These are phyloP conservation scores for Scleroderma citrinum DNA, from an alignment of 768 basidiomycete genomes.

Conservation along the genomic window DNA sequence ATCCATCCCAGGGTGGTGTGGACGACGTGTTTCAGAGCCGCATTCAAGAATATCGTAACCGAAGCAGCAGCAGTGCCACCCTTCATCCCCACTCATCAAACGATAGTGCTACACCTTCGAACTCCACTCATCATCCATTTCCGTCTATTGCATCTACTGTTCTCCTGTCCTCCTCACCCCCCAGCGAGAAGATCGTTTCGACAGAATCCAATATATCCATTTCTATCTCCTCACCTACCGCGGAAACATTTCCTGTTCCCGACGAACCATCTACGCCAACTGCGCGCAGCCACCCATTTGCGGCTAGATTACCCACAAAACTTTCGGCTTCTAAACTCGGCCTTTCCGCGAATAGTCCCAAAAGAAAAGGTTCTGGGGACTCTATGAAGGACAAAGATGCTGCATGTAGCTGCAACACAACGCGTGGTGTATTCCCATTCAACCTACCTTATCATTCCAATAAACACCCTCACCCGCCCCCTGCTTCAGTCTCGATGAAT, in stretches of 20 bases:
- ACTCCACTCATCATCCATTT: conserved; percentile 37
- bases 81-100: conserved; percentile 33
- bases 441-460: conserved; percentile 21
- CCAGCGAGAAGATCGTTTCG: conserved; percentile 10
- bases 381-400: conserved; percentile 27
- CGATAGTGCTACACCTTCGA: conserved; percentile 21
- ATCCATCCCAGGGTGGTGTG: conserved; percentile 29
- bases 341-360: conserved; percentile 45
- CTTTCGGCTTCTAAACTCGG: conserved; percentile 49
- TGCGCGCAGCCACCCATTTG: conserved; percentile 63
- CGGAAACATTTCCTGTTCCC: conserved; percentile 29
- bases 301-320: conserved; percentile 66
- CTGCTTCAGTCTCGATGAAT: conserved; percentile 10
- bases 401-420: conserved; percentile 1
- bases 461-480: conserved; percentile 21
- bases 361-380: conserved; percentile 45
- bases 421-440: conserved; percentile 28
- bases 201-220: conserved; percentile 38
- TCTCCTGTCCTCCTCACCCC: conserved; percentile 22
- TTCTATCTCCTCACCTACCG: conserved; percentile 40
- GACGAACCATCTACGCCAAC: conserved; percentile 43
- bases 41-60: conserved; percentile 59
- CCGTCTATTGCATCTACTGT: conserved; percentile 27
- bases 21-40: conserved; percentile 52
- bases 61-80: conserved; percentile 53